Evolutionary conservation across 2,329 filamentous ascomycete species (phyloP), one percentile per base, ranked within the genome.

Genomic region (Fusarium sp.): DNA sequence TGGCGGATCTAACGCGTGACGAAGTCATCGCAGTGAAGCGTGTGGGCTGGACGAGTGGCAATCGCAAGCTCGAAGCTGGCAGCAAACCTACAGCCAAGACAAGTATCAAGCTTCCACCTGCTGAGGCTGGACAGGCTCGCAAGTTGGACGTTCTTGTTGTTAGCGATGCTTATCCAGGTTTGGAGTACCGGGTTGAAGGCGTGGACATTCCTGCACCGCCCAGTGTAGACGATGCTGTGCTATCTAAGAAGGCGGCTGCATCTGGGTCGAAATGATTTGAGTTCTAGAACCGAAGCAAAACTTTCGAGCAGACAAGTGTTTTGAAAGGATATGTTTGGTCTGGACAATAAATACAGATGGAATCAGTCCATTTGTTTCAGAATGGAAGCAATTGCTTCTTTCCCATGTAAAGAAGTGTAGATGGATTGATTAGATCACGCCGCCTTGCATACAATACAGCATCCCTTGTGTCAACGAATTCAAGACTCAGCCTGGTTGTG

Each of bases 11-110:
- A 4, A 82, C 82, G 1, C 86, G 81, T 8, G 93, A 95, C 62
- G 93, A 97, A 71, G 85, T 98, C 38, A 80, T 97, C 6, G 95
- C 92, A 4, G 83, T 99, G 67, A 98, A 97, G 85, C 85, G 96
- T 31, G 87, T 96, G 0, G 90, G 89, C 3, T 98, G 96, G 94
- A 77, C 76, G 36, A 60, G 57, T 31, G 70, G 55, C 20, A 74
- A 65, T 36, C 74, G 72, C 53, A 72, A 75, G 33, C 76, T 83
- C 11, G 78, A 79, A 16, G 75, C 79, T 6, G 84, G 84, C 6
- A 78, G 78, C 16, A 84, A 79, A 61, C 83, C 87, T 0, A 84
- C 81, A 13, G 85, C 87, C 2, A 87, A 82, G 74, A 82, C 88
- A 8, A 81, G 80, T 23, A 83, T 94, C 26, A 89, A 86, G 73